Evolutionary conservation across 441 rosid species (phyloP).

Genomic region (Erodium chrysanthum): DNA sequence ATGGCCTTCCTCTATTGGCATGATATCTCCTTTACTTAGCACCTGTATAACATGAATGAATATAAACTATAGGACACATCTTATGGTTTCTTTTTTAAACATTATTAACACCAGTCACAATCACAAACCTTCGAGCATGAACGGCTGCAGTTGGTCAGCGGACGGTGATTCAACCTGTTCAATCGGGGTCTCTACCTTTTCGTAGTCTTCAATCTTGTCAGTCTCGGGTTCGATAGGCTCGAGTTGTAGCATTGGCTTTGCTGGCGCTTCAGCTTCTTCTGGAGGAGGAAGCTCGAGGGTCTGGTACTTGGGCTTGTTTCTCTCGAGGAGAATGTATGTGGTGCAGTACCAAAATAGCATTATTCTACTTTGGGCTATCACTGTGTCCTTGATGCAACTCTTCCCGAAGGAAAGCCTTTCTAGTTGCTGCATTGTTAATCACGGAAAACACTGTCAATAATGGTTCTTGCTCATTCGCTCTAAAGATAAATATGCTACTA

Average conservation of each 20-base stretch:
- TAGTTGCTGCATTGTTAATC: conserved; percentile 47
- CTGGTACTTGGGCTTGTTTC: conserved; percentile 78
- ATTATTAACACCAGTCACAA: conserved; percentile 24
- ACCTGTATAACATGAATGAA: conserved; percentile 55
- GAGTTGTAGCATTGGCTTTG: conserved; percentile 25
- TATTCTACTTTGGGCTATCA: conserved; percentile 68
- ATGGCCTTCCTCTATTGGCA: conserved; percentile 32
- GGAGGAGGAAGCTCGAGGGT: conserved; percentile 41
- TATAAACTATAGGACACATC: conserved; percentile 25
- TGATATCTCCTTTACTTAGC: conserved; percentile 43
- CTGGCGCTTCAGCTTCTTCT: conserved; percentile 20
- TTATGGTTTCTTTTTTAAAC: conserved; percentile 14
- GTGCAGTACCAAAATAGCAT: conserved; percentile 76
- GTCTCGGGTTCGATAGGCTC: conserved; percentile 31
- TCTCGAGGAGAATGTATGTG: conserved; percentile 70
- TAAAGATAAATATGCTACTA: background rate
- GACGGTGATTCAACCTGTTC: background rate
- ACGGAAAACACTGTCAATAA: background rate
- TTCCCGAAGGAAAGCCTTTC: conserved; percentile 81
- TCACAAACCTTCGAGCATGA: conserved; percentile 95
- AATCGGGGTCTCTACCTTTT: conserved; percentile 20
- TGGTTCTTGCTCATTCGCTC: background rate
- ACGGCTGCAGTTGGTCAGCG: conserved; percentile 41
- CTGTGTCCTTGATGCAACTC: conserved; percentile 49
- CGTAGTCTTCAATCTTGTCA: conserved; percentile 21